Evolutionary conservation across 805 yeast genomes (phyloP).

Genomic region (Priceomyces melissophilus): DNA sequence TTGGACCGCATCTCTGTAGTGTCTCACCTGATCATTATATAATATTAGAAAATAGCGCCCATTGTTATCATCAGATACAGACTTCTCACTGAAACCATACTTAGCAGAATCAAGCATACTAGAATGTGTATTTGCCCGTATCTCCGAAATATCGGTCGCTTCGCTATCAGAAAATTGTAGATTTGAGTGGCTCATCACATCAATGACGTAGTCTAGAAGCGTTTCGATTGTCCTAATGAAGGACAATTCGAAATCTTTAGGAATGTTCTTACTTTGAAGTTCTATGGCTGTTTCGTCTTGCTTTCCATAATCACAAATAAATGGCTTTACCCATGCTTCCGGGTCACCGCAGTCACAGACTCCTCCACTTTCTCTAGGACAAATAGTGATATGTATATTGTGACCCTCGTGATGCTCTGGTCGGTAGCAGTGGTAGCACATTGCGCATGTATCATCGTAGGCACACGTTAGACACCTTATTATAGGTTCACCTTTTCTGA

Average conservation of each 20-base stretch:
- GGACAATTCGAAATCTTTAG: constrained; percentile 40
- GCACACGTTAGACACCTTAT: constrained; percentile 76
- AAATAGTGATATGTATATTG: constrained; percentile 59
- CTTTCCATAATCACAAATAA: constrained; percentile 44
- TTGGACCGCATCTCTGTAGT: constrained; percentile 69
- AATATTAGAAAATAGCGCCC: constrained; percentile 53
- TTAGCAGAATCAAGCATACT: constrained; percentile 34
- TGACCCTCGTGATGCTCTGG: constrained; percentile 71
- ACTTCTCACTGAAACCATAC: constrained; percentile 41
- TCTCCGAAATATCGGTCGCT: constrained; percentile 20
- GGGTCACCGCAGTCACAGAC: constrained; percentile 89
- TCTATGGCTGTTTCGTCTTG: constrained; percentile 7
- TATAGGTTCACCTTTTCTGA: constrained; percentile 76
- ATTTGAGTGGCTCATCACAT: constrained; percentile 52
- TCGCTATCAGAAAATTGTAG: constrained; percentile 33
- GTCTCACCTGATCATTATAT: constrained; percentile 79
- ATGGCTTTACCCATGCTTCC: constrained; percentile 67
- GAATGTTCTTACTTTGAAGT: constrained; percentile 23
- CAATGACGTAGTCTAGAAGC: constrained; percentile 57
- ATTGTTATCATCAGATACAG: constrained; percentile 29
- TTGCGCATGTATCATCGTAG: constrained; percentile 77
- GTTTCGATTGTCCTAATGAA: constrained; percentile 42
- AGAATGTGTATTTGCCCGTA: constrained; percentile 26
- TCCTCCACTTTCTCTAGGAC: constrained; percentile 70
- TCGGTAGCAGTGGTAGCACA: constrained; percentile 74